Evolutionary conservation across 2,329 filamentous ascomycete species (phyloP).

Genomic region (Nemania sp.): DNA sequence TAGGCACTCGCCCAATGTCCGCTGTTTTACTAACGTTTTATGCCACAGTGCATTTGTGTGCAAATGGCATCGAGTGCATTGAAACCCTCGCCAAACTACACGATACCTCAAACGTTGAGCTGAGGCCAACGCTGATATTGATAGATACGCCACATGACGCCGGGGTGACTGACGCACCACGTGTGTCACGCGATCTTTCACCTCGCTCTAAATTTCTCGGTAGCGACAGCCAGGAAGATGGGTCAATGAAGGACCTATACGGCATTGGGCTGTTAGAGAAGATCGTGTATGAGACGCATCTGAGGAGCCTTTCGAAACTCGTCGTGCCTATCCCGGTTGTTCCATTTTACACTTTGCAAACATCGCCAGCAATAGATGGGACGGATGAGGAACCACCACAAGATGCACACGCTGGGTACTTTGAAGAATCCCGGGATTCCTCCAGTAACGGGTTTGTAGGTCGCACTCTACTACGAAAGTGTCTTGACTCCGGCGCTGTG

Average conservation of each 20-base stretch:
- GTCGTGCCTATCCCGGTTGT: conserved; percentile 62
- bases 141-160: conserved; percentile 61
- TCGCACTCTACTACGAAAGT: conserved; percentile 64
- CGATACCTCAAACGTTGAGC: conserved; percentile 55
- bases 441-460: conserved; percentile 46
- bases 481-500: conserved; percentile 82
- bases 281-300: conserved; percentile 61
- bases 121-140: conserved; percentile 61
- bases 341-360: conserved; percentile 43
- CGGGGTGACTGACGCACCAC: conserved; percentile 44
- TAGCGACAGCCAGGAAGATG: conserved; percentile 47
- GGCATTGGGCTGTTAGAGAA: conserved; percentile 59
- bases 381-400: conserved; percentile 33
- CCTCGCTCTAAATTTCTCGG: conserved; percentile 47
- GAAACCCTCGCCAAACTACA: conserved; percentile 58
- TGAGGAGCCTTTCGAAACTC: conserved; percentile 60
- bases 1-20: neutral
- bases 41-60: conserved; percentile 57
- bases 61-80: conserved; percentile 58
- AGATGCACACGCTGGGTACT: conserved; percentile 34
- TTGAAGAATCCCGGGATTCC: conserved; percentile 31
- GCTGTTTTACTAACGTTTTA: conserved; percentile 13
- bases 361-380: conserved; percentile 39
- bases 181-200: conserved; percentile 49
- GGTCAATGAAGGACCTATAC: conserved; percentile 54